Evolutionary conservation across 768 basidiomycete genomes (phyloP).

Genomic region (Rhizopogon rudus): DNA sequence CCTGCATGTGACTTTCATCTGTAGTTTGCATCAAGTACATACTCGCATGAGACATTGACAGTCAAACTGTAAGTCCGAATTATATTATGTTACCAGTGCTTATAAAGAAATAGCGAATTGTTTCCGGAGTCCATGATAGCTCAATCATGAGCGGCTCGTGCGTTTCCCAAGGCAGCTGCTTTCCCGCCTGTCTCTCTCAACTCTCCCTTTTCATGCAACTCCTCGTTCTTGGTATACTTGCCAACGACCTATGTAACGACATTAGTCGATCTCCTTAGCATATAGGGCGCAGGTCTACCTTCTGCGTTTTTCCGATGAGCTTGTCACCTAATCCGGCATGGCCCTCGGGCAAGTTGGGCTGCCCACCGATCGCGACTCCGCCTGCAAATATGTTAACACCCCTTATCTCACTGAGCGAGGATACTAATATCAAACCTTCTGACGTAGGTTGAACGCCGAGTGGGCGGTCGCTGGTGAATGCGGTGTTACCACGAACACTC

Average conservation of each 20-base stretch:
- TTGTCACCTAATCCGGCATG: constrained; percentile 47
- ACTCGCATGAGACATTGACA: too few relatives aligned
- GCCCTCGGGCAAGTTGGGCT: constrained; percentile 21
- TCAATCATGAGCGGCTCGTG: constrained; percentile 39
- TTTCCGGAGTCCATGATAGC: not conserved
- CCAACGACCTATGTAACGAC: constrained; percentile 37
- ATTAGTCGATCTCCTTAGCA: not conserved
- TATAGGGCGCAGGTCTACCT: constrained; percentile 29
- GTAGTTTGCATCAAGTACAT: too few relatives aligned
- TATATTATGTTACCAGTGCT: not conserved
- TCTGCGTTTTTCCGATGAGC: constrained; percentile 52
- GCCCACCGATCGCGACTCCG: constrained; percentile 22
- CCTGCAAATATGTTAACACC: constrained; percentile 9
- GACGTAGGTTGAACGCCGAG: constrained; percentile 31
- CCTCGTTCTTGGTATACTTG: constrained; percentile 42
- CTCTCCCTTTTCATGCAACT: constrained; percentile 52
- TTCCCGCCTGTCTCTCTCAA: constrained; percentile 51
- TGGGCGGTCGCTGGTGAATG: constrained; percentile 30
- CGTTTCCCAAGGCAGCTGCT: constrained; percentile 34
- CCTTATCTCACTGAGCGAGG: not conserved
- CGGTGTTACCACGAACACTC: constrained; percentile 13
- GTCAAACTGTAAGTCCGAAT: too few relatives aligned
- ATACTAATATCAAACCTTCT: constrained; percentile 26
- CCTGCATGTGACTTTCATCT: too few relatives aligned
- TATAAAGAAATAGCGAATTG: not conserved